Base-by-base conservation (phyloP, 768 basidiomycete species). In the Podaxis sp. region DNA sequence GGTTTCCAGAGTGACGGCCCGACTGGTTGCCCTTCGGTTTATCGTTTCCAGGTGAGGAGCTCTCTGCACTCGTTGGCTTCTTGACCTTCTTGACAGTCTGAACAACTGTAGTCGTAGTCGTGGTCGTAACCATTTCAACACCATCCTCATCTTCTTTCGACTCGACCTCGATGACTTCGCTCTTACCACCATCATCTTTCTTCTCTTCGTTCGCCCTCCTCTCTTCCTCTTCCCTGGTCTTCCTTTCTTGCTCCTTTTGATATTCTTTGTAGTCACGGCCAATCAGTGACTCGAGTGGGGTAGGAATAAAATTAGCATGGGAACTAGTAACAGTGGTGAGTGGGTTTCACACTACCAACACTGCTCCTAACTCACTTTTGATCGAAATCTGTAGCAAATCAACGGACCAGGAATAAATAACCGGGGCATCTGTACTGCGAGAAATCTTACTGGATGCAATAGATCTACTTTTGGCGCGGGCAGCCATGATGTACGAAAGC, bases 391-490 rank as follows among this genome's bases (percentile, higher is more conserved):
- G 32, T 0, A 37, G 5, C 18, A 28, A 63, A 44, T 46, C 4
- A 42, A 38, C 47, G 35, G 50, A 23, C 23, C 48, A n/a, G n/a
- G n/a, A n/a, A 36, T n/a, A 0, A 56, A 52, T 23, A 36, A 38
- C 21, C 14, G 58, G 38, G 18, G 0, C n/a, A 11, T 4, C 10
- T 23, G 38, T 53, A 42, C 42, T 2, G 11, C 9, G 18, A 25
- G 28, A 46, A 21, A 6, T 70, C 79, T 61, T 65, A 82, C 82
- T 83, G 3, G 74, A 68, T 11, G 76, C 81, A 62, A 82, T 74
- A 5, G 80, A 76, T 50, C 76, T 77, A 59, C 79, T 76, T 68
- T 76, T 79, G 2, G 80, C 73, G 37, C 78, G 71, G 61, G 80
- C 76, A 11, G 75, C 78, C 50, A 79, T 66, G 23, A 79, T 67